Evolutionary conservation across 176 grass and related monocot genomes (phyloP).

Genomic region (Raddia guianensis): DNA sequence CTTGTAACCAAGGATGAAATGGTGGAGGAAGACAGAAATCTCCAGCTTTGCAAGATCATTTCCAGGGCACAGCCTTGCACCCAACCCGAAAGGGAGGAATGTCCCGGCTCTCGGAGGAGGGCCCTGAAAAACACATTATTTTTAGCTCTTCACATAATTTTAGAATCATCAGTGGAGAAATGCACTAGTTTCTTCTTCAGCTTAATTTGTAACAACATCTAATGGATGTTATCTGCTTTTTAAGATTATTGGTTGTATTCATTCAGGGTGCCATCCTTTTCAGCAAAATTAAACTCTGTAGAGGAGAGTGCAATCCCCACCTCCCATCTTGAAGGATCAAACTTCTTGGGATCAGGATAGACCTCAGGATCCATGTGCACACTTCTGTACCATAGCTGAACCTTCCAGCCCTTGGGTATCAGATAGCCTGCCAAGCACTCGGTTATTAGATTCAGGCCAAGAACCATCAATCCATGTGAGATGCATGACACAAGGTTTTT

Average conservation of each 20-base stretch:
- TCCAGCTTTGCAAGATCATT: slow-evolving; percentile 94
- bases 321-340: slow-evolving; percentile 92
- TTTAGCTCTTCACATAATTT: too few relatives aligned
- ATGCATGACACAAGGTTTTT: not conserved
- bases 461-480: not conserved
- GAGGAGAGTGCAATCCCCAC: slow-evolving; percentile 37
- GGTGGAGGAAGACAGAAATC: slow-evolving; percentile 95
- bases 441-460: not conserved
- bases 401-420: slow-evolving; percentile 87
- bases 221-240: not conserved
- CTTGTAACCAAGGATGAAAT: slow-evolving; percentile 90
- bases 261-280: not conserved
- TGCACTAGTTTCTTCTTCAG: not conserved
- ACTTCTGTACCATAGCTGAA: slow-evolving; percentile 84
- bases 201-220: not conserved
- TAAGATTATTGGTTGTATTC: not conserved
- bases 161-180: not conserved
- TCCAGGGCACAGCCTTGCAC: slow-evolving; percentile 74
- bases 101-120: slow-evolving; percentile 68
- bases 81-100: slow-evolving; percentile 80
- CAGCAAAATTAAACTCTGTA: not conserved
- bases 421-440: slow-evolving; percentile 59
- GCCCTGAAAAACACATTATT: slow-evolving; percentile 41
- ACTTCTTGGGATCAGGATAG: slow-evolving; percentile 67
- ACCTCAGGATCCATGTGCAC: slow-evolving; percentile 93